Evolutionary conservation across 176 grass and related monocot species (phyloP), one percentile per base, ranked within the genome.

Genomic region (Aechmea fasciata): DNA sequence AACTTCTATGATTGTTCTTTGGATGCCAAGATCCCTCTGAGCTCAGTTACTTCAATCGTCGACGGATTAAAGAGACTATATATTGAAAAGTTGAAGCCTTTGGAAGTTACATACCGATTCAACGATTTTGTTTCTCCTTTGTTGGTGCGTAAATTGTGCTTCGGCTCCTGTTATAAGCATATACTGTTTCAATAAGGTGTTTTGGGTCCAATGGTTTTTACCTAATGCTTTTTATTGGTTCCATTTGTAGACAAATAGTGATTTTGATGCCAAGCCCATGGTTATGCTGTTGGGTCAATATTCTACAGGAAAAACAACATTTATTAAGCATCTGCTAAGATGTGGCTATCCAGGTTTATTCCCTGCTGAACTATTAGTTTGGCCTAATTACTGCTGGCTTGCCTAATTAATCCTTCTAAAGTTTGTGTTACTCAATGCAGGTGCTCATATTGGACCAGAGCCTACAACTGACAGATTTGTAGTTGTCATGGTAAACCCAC

Each of bases 271-370:
- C 75, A 99, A 93, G 53, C 89, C 94, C 69, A 99, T 99, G 94
- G 90, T 99, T 79, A 99, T 99, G 94, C 89, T 99, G 73, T 85
- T 99, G 64, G 94, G 94, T 55, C 94, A 99, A 83, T 99, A 99
- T 82, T 99, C 94, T 72, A 99, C 94, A 0, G 94, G 94, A 13
- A 99, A 99, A 90, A 99, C 94, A 28, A 99, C 89, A 71, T 99
- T 99, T 69, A 99, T 99, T 52, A 99, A 99, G 12, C 94, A 99
- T 85, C 75, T 99, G 20, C 77, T 93, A 20, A 92, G 78, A 83
- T 78, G 77, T 79, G 79, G 82, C 77, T 99, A 93, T 82, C 94
- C 94, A 93, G 94, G 94, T 97, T 79, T 57, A 61, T 61, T 18
- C 17, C 13, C 10, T 15, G n/a, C 55, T 65, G 19, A 26, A 68